A percentile compares a stretch with the other conserved stretches of the same genome.
These are phyloP conservation scores for Boechera divaricarpa DNA, from an alignment of 345 rosid species.

Conservation along the genomic window DNA sequence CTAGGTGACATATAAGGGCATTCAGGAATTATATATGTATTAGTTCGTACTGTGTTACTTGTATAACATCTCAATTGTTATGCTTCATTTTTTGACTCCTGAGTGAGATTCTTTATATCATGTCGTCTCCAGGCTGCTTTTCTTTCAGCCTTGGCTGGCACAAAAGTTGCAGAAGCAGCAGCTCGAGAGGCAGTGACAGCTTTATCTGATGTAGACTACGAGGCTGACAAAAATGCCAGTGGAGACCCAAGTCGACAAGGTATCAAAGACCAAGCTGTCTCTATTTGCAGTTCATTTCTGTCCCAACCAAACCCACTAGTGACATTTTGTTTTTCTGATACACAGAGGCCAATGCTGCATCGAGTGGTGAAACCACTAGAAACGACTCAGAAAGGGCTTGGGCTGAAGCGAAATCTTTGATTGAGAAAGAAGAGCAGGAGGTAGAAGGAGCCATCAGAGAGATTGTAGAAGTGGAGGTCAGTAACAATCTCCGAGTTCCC, in stretches of 20 bases:
- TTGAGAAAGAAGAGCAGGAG: slow-evolving; percentile 72
- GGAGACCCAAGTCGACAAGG: slow-evolving; percentile 51
- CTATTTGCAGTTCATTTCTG: slow-evolving; percentile 12
- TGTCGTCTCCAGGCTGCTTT: slow-evolving; percentile 73
- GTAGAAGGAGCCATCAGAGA: slow-evolving; percentile 64
- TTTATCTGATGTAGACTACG: slow-evolving; percentile 54
- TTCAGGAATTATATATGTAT: not conserved
- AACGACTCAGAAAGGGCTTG: slow-evolving; percentile 49
- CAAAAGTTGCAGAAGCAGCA: slow-evolving; percentile 81
- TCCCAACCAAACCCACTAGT: slow-evolving; percentile 14
- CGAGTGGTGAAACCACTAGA: slow-evolving; percentile 49
- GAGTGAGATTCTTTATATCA: slow-evolving; percentile 3
- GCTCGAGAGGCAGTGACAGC: slow-evolving; percentile 74
- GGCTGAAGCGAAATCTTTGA: slow-evolving; percentile 53
- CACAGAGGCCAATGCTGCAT: slow-evolving; percentile 54
- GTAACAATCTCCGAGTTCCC: slow-evolving; percentile 27
- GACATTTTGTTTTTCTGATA: slow-evolving; percentile 28
- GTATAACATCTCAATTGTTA: not conserved
- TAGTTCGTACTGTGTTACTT: not conserved
- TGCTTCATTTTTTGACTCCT: slow-evolving; percentile 10
- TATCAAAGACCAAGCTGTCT: slow-evolving; percentile 32
- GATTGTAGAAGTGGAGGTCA: slow-evolving; percentile 70
- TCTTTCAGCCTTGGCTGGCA: slow-evolving; percentile 86
- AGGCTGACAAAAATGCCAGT: slow-evolving; percentile 46
- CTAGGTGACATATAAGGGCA: not conserved